phyloP scores from a whole-genome alignment of 1,139 yeast genomes.

The Torulaspora pretoriensis region DNA sequence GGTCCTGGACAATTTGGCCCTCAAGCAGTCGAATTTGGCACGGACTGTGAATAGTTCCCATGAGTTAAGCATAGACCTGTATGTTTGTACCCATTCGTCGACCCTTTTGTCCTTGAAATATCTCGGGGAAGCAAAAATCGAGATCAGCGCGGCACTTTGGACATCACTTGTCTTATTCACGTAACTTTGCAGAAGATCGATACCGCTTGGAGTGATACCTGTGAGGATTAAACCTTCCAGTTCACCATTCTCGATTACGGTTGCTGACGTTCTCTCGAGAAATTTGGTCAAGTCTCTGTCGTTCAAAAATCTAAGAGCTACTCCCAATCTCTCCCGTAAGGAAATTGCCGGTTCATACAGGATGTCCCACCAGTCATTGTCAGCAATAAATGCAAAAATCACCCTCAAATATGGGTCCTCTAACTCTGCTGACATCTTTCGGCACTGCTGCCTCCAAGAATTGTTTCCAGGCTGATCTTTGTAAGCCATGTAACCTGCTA shows the following conservation, averaged over 20 bases:
- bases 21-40: constrained; percentile 78
- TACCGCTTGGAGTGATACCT: constrained; percentile 81
- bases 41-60: constrained; percentile 78
- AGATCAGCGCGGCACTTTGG: constrained; percentile 83
- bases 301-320: constrained; percentile 78
- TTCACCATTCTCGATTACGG: constrained; percentile 74
- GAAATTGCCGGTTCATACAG: constrained; percentile 87
- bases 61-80: constrained; percentile 70
- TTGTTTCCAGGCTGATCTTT: constrained; percentile 58
- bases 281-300: constrained; percentile 71
- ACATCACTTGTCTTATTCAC: constrained; percentile 89
- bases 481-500: constrained; percentile 86
- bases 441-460: constrained; percentile 91
- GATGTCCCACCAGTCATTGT: constrained; percentile 95
- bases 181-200: constrained; percentile 77
- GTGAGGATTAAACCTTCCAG: constrained; percentile 86
- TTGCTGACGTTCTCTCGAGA: constrained; percentile 63
- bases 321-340: constrained; percentile 80
- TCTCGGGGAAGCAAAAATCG: constrained; percentile 78
- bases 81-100: constrained; percentile 72
- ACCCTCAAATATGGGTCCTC: constrained; percentile 89
- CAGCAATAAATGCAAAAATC: constrained; percentile 89
- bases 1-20: constrained; percentile 61
- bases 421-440: constrained; percentile 78
- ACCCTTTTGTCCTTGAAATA: constrained; percentile 70